phyloP scores from a whole-genome alignment of 2,329 filamentous ascomycete genomes.

The Phoma sp. region DNA sequence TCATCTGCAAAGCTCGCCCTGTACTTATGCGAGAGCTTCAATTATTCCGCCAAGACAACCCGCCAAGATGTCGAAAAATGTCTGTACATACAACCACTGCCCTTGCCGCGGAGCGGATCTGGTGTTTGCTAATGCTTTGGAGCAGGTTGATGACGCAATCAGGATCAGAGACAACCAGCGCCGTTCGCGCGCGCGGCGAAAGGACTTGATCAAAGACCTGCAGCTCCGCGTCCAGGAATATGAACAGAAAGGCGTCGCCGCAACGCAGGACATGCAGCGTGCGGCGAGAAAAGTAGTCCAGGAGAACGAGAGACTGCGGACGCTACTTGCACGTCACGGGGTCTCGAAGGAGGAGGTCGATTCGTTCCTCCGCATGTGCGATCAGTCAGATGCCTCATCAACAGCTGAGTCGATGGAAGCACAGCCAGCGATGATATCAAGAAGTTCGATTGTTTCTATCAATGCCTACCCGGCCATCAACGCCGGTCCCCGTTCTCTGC shows the following conservation, averaged over 20 bases:
- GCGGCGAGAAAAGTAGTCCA: constrained; percentile 70
- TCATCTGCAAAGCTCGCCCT: not conserved
- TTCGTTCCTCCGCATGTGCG: constrained; percentile 22
- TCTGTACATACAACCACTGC: not conserved
- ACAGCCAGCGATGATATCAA: not conserved
- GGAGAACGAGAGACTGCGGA: constrained; percentile 68
- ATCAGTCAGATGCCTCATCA: constrained; percentile 3
- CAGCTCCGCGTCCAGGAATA: constrained; percentile 67
- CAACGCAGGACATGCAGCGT: constrained; percentile 70
- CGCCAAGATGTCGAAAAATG: constrained; percentile 13
- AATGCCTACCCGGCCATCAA: not conserved
- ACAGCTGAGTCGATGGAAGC: not conserved
- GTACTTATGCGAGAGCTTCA: not conserved
- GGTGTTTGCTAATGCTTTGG: too few relatives aligned
- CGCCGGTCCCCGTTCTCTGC: constrained; percentile 1
- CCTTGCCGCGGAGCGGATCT: too few relatives aligned
- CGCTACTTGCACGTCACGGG: constrained; percentile 55
- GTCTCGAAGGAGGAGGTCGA: constrained; percentile 29
- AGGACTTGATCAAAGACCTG: constrained; percentile 72
- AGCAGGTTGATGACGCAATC: constrained; percentile 16
- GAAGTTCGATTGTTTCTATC: not conserved
- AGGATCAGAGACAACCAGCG: constrained; percentile 78
- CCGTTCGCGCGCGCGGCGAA: constrained; percentile 71
- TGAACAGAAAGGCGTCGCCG: constrained; percentile 68
- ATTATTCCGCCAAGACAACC: not conserved